Evolutionary conservation across 345 rosid species (phyloP).

Genomic region (Boechera retrofracta): DNA sequence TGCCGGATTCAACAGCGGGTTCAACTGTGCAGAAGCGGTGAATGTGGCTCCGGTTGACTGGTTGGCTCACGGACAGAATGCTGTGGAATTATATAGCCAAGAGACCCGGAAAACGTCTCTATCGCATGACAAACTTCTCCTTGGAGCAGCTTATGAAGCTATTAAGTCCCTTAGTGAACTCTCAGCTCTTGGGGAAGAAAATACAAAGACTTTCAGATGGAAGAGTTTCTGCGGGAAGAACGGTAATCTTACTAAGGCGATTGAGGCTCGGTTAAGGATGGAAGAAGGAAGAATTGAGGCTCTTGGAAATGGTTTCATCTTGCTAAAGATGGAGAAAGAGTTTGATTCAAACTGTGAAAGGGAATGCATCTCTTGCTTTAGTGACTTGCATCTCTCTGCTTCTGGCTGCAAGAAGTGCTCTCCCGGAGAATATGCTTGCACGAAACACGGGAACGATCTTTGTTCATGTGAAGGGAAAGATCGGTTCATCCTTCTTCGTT

Average conservation of each 20-base stretch:
- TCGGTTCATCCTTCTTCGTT: constrained; percentile 59
- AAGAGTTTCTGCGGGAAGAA: constrained; percentile 68
- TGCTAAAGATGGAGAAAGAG: constrained; percentile 56
- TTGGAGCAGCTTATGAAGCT: constrained; percentile 70
- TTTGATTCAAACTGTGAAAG: constrained; percentile 60
- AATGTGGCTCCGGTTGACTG: constrained; percentile 96
- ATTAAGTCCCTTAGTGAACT: constrained; percentile 61
- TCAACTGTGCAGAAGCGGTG: constrained; percentile 98
- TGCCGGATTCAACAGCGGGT: constrained; percentile 88
- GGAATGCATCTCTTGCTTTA: constrained; percentile 77
- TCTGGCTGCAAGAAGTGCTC: constrained; percentile 73
- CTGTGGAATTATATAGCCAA: constrained; percentile 76
- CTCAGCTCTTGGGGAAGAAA: constrained; percentile 46
- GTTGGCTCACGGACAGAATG: constrained; percentile 79
- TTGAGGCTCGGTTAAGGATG: constrained; percentile 69
- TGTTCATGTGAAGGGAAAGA: constrained; percentile 63
- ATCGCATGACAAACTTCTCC: constrained; percentile 86
- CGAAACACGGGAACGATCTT: constrained; percentile 55
- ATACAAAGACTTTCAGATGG: constrained; percentile 58
- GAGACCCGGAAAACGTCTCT: constrained; percentile 77
- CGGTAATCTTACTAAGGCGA: constrained; percentile 67
- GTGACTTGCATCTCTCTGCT: constrained; percentile 81
- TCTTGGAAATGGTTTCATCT: constrained; percentile 51
- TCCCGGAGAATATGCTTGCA: constrained; percentile 65
- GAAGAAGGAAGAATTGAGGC: constrained; percentile 58